These are phyloP conservation scores for Chondrus crispus DNA, from an alignment of 23 red algal genomes.

Conservation along the genomic window DNA sequence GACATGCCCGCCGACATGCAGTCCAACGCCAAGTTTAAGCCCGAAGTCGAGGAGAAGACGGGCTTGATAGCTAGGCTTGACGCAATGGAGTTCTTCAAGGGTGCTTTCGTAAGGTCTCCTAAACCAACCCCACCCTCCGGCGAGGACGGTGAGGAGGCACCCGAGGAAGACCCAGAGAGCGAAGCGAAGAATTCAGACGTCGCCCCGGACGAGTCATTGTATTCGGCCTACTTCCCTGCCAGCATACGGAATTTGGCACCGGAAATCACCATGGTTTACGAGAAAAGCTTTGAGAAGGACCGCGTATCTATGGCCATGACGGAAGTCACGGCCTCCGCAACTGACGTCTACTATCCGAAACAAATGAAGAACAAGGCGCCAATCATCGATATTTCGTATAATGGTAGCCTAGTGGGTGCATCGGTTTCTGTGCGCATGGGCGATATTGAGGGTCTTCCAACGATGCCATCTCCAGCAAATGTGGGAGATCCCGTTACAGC, in stretches of 20 bases:
- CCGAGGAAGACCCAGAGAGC: neutral
- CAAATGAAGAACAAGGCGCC: constrained; percentile 66
- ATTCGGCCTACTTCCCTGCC: constrained; percentile 52
- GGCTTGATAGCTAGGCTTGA: constrained; percentile 25
- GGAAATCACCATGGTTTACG: constrained; percentile 59
- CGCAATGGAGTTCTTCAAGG: constrained; percentile 52
- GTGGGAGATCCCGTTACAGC: neutral
- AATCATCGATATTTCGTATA: constrained; percentile 66
- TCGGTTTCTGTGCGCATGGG: constrained; percentile 39
- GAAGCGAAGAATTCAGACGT: neutral
- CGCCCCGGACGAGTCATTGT: constrained; percentile 42
- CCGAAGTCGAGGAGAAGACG: constrained; percentile 39
- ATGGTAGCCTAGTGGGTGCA: constrained; percentile 26
- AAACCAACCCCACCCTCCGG: too few species aligned
- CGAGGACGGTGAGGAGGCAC: neutral
- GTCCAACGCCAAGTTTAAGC: constrained; percentile 30
- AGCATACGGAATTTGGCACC: constrained; percentile 40
- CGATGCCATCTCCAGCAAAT: constrained; percentile 50
- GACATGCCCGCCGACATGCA: constrained; percentile 52
- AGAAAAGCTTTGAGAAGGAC: constrained; percentile 10
- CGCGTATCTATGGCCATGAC: constrained; percentile 41
- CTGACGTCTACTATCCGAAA: constrained; percentile 58
- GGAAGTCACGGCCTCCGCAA: constrained; percentile 29
- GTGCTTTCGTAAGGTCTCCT: neutral
- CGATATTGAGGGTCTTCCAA: constrained; percentile 39